Evolutionary conservation across 2,329 filamentous ascomycete species (phyloP), one percentile per base, ranked within the genome.

Genomic region (Seiridium cupressi): DNA sequence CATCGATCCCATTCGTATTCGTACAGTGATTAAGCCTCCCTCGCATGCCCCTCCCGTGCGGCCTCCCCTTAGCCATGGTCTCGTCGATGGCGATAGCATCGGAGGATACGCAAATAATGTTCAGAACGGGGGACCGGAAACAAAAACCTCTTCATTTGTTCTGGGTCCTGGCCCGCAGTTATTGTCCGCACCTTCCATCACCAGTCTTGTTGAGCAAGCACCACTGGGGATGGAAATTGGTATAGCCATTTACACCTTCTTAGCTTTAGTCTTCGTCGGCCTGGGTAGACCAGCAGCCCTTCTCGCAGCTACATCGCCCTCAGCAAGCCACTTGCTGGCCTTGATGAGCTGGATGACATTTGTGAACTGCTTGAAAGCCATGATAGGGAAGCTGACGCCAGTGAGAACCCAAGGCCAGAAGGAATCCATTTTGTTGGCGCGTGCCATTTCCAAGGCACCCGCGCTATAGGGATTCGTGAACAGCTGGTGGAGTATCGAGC

Each of bases 301-400:
- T 69, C 92, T 84, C 62, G 83, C 80, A 68, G 85, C 82, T 42
- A 90, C 76, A 69, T 99, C 95, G n/a, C 93, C 93, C 77, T 98
- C 93, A 0, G 92, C 95, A 44, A 99, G 82, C 89, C 92, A 96
- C 71, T 87, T 88, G 76, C 92, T 93, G 5, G 95, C 95, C 77
- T 97, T 96, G 71, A 96, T 86, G 68, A 99, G 84, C 81, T 99
- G 95, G 53, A 98, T 84, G 55, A 97, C 83, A 70, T 99, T 99
- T 82, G 98, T 92, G 70, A 90, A 83, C 74, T 99, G 95, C 84
- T 99, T 99, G 67, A 88, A 83, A 32, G 87, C 80, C 93, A 98
- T 98, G 73, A 97, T 81, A 10, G 93, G 93, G 66, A 90, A 87
- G 69, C 91, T 93, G 68, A 96, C 77, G 34, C 86, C 85, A 49